Conservation (phyloP, 129 eudicot genomes). For the Chrysanthemum lavandulifolium region DNA sequence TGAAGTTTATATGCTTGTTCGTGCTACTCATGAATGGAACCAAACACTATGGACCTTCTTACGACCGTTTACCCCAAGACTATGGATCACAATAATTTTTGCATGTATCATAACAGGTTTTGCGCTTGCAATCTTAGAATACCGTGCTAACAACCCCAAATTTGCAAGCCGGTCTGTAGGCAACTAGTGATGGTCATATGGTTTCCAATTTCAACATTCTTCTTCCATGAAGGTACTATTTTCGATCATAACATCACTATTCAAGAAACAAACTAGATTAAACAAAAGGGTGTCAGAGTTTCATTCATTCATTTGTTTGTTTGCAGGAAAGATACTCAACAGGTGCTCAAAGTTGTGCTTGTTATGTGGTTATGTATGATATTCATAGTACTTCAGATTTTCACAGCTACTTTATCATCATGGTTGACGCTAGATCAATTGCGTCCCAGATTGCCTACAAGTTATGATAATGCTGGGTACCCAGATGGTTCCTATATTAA, state of each 20-base stretch:
- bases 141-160: slow-evolving; percentile 18
- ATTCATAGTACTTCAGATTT: slow-evolving; percentile 25
- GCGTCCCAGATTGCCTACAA: slow-evolving; percentile 21
- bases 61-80: slow-evolving; percentile 18
- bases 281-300: neutral
- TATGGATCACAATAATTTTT: slow-evolving; percentile 19
- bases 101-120: slow-evolving; percentile 12
- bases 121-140: slow-evolving; percentile 15
- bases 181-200: slow-evolving; percentile 24
- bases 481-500: slow-evolving; percentile 11
- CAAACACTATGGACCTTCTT: slow-evolving; percentile 23
- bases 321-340: slow-evolving; percentile 26
- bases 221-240: slow-evolving; percentile 28
- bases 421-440: slow-evolving; percentile 31
- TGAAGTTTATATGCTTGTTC: slow-evolving; percentile 27
- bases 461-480: slow-evolving; percentile 16
- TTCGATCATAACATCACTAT: neutral
- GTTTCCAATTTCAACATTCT: slow-evolving; percentile 28
- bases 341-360: slow-evolving; percentile 22
- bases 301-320: neutral
- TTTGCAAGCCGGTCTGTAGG: slow-evolving; percentile 7
- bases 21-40: slow-evolving; percentile 16
- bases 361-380: slow-evolving; percentile 28
- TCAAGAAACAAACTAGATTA: neutral
- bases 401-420: slow-evolving; percentile 28